Base-by-base conservation (phyloP, 805 yeast species). In the Saturnispora kantuleensis region DNA sequence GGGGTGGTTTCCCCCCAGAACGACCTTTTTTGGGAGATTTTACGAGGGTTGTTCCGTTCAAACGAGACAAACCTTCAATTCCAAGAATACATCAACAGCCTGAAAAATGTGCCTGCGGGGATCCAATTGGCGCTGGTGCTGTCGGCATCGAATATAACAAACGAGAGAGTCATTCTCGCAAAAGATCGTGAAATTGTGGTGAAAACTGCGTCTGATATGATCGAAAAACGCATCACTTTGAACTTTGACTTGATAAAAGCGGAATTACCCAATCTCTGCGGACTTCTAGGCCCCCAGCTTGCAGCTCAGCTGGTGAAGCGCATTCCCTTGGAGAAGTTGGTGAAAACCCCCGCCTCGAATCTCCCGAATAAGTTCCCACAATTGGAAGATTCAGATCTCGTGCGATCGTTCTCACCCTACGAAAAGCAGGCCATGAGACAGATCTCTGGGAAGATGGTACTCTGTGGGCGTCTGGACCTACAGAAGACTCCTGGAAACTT, bases 381-480 rank as follows among this genome's bases (percentile, higher is more conserved):
- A 36, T 62, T 71, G 42, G 60, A 63, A 35, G 59, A 67, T 0
- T 55, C 66, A 15, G 96, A 96, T 0, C 82, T 76, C 55, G 54
- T 88, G 3, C 84, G 73, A 17, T 37, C 35, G 26, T 42, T 42
- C 13, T 42, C 45, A 31, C 45, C 45, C 3, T 37, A 73, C 17
- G 69, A 79, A 41, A 76, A 74, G 45, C 84, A 83, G 53, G 90
- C 88, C 7, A 68, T 86, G 67, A 66, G 96, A 46, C 80, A 87
- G 51, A 64, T 85, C 0, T 74, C 95, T 35, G 95, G 83, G 0
- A 90, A 89, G 56, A 66, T 86, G 1, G 71, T 84, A 0, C 64
- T 93, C 6, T 93, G 96, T 0, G 87, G 97, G 0, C 68, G 97
- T 48, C 69, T 90, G 4, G 98, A 90, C 56, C 50, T 35, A 12